These are phyloP conservation scores for Backusella parvicylindrica DNA, from an alignment of 192 early-diverging fungal species.

Conservation along the genomic window DNA sequence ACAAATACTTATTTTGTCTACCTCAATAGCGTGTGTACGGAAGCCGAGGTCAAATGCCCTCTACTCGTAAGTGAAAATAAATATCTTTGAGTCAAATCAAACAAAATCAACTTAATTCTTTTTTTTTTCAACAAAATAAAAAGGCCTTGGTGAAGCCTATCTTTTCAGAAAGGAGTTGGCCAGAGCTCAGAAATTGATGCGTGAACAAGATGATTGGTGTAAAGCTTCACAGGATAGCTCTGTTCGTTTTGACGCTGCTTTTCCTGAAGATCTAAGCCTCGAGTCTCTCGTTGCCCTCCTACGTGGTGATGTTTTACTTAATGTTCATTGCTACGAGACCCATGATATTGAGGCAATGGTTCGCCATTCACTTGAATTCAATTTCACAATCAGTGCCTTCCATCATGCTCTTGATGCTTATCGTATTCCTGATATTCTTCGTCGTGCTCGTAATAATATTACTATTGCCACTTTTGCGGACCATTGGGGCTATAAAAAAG, in stretches of 20 bases:
- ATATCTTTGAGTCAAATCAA: not conserved
- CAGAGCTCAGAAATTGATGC: conserved; percentile 45
- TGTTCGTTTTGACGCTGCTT: conserved; percentile 24
- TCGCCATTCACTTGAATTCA: conserved; percentile 68
- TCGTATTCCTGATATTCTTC: conserved; percentile 61
- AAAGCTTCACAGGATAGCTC: conserved; percentile 24
- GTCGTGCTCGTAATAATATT: conserved; percentile 58
- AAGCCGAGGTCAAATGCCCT: conserved; percentile 30
- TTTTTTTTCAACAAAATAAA: not conserved
- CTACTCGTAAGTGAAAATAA: conserved; percentile 37
- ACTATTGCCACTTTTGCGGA: conserved; percentile 72
- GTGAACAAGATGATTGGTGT: conserved; percentile 68
- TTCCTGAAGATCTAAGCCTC: conserved; percentile 60
- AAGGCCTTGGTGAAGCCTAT: conserved; percentile 59
- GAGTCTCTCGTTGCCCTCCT: conserved; percentile 69
- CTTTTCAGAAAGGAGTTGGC: conserved; percentile 56
- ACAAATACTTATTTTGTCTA: not conserved
- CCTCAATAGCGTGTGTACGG: conserved; percentile 7
- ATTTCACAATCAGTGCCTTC: conserved; percentile 69
- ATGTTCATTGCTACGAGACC: conserved; percentile 71
- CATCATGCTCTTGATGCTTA: conserved; percentile 80
- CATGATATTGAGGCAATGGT: conserved; percentile 74
- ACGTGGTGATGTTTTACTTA: conserved; percentile 65
- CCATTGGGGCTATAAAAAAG: conserved; percentile 69
- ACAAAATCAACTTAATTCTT: not conserved